Evolutionary conservation across 2,329 filamentous ascomycete genomes (phyloP).

Genomic region (Talaromyces islandicus): DNA sequence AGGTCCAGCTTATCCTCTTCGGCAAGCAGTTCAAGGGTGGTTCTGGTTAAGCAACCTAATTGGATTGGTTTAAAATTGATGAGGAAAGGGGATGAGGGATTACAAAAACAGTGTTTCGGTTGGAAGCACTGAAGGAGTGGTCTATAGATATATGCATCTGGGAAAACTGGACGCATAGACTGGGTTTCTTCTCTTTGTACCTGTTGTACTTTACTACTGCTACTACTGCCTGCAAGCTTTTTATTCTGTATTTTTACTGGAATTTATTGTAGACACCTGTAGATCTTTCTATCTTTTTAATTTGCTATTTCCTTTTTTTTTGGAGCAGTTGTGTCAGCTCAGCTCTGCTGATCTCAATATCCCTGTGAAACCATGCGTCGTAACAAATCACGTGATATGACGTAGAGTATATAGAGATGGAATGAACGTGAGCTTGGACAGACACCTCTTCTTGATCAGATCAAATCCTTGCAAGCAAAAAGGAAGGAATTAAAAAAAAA

Average conservation of each 20-base stretch:
- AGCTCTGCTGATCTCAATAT: neutral
- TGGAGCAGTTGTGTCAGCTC: no score
- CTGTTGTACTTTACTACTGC: constrained; percentile 43
- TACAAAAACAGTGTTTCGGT: constrained; percentile 17
- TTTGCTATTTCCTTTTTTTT: no score
- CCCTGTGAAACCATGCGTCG: neutral
- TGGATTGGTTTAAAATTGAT: neutral
- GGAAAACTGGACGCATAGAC: constrained; percentile 40
- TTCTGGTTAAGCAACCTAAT: constrained; percentile 23
- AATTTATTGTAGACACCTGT: neutral
- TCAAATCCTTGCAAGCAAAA: neutral
- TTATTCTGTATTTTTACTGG: constrained; percentile 19
- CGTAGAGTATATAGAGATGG: neutral
- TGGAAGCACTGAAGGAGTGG: constrained; percentile 21
- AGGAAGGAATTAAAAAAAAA: no score
- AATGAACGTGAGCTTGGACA: neutral
- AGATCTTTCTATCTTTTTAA: no score
- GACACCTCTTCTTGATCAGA: neutral
- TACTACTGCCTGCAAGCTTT: constrained; percentile 34
- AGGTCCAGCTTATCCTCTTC: constrained; percentile 98
- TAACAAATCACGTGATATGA: constrained; percentile 13
- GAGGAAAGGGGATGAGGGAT: neutral
- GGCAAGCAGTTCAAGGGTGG: constrained; percentile 92
- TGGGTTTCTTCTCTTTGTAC: constrained; percentile 37
- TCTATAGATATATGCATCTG: constrained; percentile 36